A percentile compares a stretch with the other conserved stretches of the same genome.
These are phyloP conservation scores for Penicillium atrosanguineum DNA, from an alignment of 495 filamentous ascomycete genomes.

Conservation along the genomic window DNA sequence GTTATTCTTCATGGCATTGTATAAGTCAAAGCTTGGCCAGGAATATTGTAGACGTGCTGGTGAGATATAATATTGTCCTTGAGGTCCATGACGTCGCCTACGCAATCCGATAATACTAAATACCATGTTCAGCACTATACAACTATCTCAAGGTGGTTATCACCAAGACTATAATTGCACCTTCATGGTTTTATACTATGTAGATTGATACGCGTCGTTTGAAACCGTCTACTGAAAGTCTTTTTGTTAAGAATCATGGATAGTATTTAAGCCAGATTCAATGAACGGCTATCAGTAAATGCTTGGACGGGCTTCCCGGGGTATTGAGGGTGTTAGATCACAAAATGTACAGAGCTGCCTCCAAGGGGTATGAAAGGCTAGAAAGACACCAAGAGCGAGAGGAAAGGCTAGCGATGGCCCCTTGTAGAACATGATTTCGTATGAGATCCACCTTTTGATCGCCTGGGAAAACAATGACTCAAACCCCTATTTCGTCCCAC, in stretches of 20 bases:
- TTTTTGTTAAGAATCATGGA: neutral
- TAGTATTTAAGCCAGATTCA: neutral
- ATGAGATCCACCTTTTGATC: slow-evolving; percentile 4
- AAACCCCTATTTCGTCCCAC: slow-evolving; percentile 5
- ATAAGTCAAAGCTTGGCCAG: neutral
- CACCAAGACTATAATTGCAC: too few relatives aligned
- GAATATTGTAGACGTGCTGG: neutral
- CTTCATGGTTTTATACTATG: too few relatives aligned
- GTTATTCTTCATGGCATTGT: neutral
- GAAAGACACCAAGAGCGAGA: slow-evolving; percentile 2
- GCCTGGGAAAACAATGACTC: neutral
- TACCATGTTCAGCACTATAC: neutral
- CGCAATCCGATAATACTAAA: neutral
- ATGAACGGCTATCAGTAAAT: slow-evolving; percentile 4
- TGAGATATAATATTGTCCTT: neutral
- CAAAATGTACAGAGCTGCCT: slow-evolving; percentile 23
- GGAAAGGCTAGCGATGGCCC: slow-evolving; percentile 5
- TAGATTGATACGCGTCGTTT: neutral
- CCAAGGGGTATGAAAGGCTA: slow-evolving; percentile 9
- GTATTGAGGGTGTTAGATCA: slow-evolving; percentile 19
- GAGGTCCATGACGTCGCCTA: neutral
- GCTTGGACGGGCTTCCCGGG: slow-evolving; percentile 2
- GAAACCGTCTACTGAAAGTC: too few relatives aligned
- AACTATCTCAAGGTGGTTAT: too few relatives aligned
- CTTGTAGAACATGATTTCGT: slow-evolving; percentile 16